Evolutionary conservation across 306 rosid genomes (phyloP), one percentile per base, ranked within the genome.

Genomic region (Glycyrrhiza uralensis): DNA sequence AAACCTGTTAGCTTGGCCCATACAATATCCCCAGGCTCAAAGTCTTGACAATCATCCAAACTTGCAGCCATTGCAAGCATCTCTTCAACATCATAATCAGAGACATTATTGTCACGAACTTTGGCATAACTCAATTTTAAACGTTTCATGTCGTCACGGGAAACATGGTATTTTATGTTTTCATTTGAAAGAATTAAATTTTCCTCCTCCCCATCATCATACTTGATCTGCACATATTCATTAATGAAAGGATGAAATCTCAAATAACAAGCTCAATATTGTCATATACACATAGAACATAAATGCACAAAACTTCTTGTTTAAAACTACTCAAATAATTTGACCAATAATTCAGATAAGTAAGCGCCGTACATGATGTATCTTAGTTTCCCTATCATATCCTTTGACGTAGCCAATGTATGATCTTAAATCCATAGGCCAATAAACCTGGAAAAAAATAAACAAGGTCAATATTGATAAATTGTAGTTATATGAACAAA

Each of bases 1-100:
- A 68, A 58, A 94, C 99, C 99, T 73, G 99, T 94, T 79, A 94
- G 93, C 85, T 94, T 94, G 66, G 97, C 99, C 99, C 99, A 94
- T 68, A 94, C 62, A 20, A 94, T 87, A 77, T 94, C 99, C 74
- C 96, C 96, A 6, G 96, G 88, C 68, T 91, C 99, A 69, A 87
- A 86, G 22, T 94, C 95, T 78, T 86, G 94, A 56, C 87, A 87
- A 69, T 88, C 96, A 62, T 91, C 90, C 86, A 91, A 89, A 79
- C 91, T 89, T 57, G 97, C 99, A 69, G 99, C 99, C 83, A 91
- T 47, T 46, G 92, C 97, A 38, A 95, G 85, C 96, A 95, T 85
- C 89, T 91, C 99, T 41, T 83, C 86, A 61, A 80, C 76, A 73
- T 91, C 87, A 62, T 79, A 87, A 65, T 91, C 98, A 79, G 89